These are phyloP conservation scores for Cajanus cajan DNA, from an alignment of 306 rosid species.

Conservation along the genomic window DNA sequence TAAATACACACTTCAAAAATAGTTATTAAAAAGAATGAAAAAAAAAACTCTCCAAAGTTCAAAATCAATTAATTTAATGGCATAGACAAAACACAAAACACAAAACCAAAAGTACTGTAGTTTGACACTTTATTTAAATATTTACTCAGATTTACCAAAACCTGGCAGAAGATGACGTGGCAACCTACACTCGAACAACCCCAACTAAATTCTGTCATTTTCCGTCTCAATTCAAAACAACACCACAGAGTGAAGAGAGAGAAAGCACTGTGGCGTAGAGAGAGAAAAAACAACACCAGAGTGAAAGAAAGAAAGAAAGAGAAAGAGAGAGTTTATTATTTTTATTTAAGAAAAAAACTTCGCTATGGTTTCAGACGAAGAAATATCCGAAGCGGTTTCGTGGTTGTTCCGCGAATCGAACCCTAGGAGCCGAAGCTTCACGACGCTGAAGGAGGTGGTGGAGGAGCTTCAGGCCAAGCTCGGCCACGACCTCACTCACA, in stretches of 20 bases:
- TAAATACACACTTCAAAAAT: no score
- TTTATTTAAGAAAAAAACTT: no score
- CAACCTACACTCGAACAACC: not conserved
- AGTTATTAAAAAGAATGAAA: no score
- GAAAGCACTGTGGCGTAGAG: constrained; percentile 3
- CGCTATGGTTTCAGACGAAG: constrained; percentile 65
- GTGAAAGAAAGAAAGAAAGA: constrained; percentile 16
- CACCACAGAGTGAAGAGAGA: constrained; percentile 5
- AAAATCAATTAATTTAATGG: no score
- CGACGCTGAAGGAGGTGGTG: constrained; percentile 59
- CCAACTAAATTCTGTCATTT: constrained; percentile 7
- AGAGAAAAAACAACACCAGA: constrained; percentile 34
- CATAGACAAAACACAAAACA: no score
- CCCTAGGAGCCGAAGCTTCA: constrained; percentile 39
- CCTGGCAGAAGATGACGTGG: not conserved
- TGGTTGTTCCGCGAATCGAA: constrained; percentile 49
- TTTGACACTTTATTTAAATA: no score
- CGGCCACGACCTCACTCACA: constrained; percentile 63
- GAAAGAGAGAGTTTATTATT: constrained; percentile 7
- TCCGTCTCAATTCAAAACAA: not conserved
- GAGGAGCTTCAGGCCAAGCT: constrained; percentile 66
- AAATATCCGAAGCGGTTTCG: constrained; percentile 61
- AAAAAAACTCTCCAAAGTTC: no score
- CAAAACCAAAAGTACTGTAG: no score
- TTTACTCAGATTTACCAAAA: no score